phyloP scores from a whole-genome alignment of 306 rosid species.

The Malus asiatica region DNA sequence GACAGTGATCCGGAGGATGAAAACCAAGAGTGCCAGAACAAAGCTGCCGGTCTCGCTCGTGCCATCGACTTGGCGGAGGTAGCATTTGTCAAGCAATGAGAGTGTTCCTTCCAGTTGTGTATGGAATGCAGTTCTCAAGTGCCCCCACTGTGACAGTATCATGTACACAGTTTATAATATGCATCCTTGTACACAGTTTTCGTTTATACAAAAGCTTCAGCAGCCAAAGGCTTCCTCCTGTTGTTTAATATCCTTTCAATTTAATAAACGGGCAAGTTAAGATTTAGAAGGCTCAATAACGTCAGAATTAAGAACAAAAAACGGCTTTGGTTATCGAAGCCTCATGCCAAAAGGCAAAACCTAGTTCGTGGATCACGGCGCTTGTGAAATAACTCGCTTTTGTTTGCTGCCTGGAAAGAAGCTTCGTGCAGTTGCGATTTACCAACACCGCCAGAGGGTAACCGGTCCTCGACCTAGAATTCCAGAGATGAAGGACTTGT shows the following conservation, averaged over 20 bases:
- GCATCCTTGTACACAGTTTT: background rate
- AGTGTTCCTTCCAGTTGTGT: background rate
- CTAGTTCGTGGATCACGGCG: background rate
- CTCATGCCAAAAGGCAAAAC: background rate
- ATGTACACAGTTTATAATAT: background rate
- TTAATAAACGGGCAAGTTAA: background rate
- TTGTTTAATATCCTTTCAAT: background rate
- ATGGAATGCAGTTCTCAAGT: background rate
- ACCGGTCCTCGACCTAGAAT: too few species aligned
- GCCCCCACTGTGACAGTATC: background rate
- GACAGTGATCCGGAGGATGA: slow-evolving; percentile 73
- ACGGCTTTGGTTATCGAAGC: background rate
- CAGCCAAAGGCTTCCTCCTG: background rate
- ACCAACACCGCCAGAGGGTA: too few species aligned
- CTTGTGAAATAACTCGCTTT: background rate
- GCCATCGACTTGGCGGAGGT: slow-evolving; percentile 79
- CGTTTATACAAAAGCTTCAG: background rate
- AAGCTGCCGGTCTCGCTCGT: slow-evolving; percentile 85
- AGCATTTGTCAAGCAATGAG: slow-evolving; percentile 45
- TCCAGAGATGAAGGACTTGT: too few species aligned
- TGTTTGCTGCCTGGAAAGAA: too few species aligned
- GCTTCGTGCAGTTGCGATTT: too few species aligned
- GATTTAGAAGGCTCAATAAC: background rate
- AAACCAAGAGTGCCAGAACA: slow-evolving; percentile 74
- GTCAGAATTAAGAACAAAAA: background rate